Conservation (phyloP, 176 grass and related monocot species). For the Triticum timopheevii region DNA sequence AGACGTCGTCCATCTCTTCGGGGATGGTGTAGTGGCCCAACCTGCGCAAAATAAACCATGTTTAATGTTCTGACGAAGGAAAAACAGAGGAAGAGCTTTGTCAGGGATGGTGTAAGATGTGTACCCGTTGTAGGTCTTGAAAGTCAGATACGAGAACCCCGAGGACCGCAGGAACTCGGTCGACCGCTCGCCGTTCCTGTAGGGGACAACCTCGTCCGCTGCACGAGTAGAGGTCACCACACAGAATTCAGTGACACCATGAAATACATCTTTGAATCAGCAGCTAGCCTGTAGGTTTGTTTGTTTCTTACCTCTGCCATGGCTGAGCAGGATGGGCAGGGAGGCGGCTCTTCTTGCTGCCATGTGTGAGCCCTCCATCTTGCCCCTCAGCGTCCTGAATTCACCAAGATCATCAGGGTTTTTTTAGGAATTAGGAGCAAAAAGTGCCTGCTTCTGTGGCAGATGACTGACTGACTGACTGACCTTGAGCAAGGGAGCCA, state of each 20-base stretch:
- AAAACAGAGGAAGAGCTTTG: not conserved
- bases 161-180: slow-evolving; percentile 58
- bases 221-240: slow-evolving; percentile 9
- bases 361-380: slow-evolving; percentile 73
- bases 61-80: not conserved
- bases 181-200: slow-evolving; percentile 78
- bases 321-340: slow-evolving; percentile 63
- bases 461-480: slow-evolving; percentile 10
- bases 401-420: not conserved
- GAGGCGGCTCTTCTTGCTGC: slow-evolving; percentile 64
- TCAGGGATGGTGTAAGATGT: not conserved
- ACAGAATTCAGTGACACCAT: not conserved
- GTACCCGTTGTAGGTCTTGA: slow-evolving; percentile 85
- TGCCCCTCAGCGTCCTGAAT: slow-evolving; percentile 66
- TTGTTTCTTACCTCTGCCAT: slow-evolving; percentile 68
- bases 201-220: slow-evolving; percentile 86
- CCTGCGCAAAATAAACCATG: slow-evolving; percentile 30
- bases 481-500: slow-evolving; percentile 99
- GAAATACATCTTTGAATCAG: not conserved
- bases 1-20: slow-evolving; percentile 92
- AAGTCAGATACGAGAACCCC: slow-evolving; percentile 63
- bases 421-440: not conserved
- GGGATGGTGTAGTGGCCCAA: slow-evolving; percentile 87
- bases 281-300: not conserved
- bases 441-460: not conserved